Percentiles rank a stretch among this genome's conserved stretches.
phyloP scores from a whole-genome alignment of 768 basidiomycete species.

The Hygrocybe coccinea region DNA sequence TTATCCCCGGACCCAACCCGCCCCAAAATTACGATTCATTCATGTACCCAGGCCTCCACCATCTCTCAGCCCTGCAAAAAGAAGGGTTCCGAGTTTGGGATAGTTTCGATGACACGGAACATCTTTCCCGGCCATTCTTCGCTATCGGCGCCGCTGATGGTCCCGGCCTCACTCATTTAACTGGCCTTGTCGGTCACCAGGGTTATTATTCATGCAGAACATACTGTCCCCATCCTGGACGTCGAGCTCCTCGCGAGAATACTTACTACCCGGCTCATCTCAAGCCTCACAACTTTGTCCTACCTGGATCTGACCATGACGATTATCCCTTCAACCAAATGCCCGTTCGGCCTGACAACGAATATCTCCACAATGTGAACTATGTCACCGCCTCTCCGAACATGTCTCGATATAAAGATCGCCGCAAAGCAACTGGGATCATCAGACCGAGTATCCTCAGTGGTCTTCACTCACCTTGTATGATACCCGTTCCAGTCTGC shows the following conservation, averaged over 20 bases:
- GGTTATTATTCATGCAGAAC: constrained; percentile 19
- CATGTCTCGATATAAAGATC: constrained; percentile 19
- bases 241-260: constrained; percentile 20
- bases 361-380: neutral
- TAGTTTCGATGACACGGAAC: too few species aligned
- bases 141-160: too few species aligned
- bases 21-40: constrained; percentile 35
- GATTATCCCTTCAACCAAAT: constrained; percentile 10
- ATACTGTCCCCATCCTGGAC: constrained; percentile 29
- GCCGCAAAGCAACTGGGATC: constrained; percentile 32
- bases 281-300: constrained; percentile 21
- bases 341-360: too few species aligned
- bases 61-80: constrained; percentile 28
- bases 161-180: constrained; percentile 19
- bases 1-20: constrained; percentile 35
- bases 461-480: constrained; percentile 35
- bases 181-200: constrained; percentile 13
- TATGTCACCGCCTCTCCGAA: constrained; percentile 24
- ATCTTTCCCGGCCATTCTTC: too few species aligned
- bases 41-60: constrained; percentile 29
- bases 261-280: constrained; percentile 34
- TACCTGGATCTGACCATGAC: constrained; percentile 18
- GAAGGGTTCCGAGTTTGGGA: too few species aligned
- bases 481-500: constrained; percentile 27
- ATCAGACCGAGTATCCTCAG: constrained; percentile 33